Conservation (phyloP, 495 filamentous ascomycete genomes). For the Penicillium parvum region DNA sequence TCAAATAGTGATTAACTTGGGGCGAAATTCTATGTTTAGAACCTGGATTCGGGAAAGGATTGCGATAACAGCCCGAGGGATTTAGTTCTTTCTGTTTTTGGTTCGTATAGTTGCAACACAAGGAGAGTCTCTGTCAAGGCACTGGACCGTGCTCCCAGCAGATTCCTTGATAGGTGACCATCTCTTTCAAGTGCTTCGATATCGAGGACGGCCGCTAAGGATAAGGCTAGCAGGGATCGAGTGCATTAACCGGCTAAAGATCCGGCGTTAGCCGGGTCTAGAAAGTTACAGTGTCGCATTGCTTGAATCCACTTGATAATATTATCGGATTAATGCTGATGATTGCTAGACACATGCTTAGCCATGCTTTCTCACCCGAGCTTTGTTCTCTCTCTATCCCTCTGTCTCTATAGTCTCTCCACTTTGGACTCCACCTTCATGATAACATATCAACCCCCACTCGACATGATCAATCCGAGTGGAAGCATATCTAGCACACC, state of each 20-base stretch:
- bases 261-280: conserved; percentile 27
- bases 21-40: too few species aligned
- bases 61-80: too few species aligned
- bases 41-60: too few species aligned
- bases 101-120: too few species aligned
- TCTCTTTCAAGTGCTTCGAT: conserved; percentile 1
- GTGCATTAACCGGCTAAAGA: conserved; percentile 19
- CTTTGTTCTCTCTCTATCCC: conserved; percentile 2
- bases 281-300: conserved; percentile 32
- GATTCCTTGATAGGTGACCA: conserved; percentile 2
- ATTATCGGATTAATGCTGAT: too few species aligned
- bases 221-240: conserved; percentile 14
- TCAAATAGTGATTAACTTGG: background rate
- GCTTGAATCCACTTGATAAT: conserved; percentile 10
- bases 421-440: conserved; percentile 8
- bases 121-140: background rate
- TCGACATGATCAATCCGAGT: conserved; percentile 5
- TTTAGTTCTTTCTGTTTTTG: too few species aligned
- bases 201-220: conserved; percentile 12
- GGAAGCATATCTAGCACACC: background rate
- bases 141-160: conserved; percentile 3
- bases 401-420: too few species aligned
- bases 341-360: conserved; percentile 18
- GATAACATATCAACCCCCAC: conserved; percentile 24
- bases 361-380: conserved; percentile 17